Evolutionary conservation across 2,329 filamentous ascomycete species (phyloP), one percentile per base, ranked within the genome.

Genomic region (Annulohypoxylon truncatum): DNA sequence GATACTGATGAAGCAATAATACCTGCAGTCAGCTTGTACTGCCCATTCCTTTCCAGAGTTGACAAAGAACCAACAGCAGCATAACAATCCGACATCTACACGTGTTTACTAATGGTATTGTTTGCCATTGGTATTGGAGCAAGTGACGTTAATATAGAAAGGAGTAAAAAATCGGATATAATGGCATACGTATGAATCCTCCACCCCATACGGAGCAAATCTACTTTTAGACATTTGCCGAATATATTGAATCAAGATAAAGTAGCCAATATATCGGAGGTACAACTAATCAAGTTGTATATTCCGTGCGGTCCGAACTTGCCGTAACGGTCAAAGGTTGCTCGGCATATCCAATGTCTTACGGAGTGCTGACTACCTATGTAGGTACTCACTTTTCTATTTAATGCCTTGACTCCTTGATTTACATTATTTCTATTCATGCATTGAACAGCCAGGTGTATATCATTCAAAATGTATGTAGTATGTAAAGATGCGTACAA

Each of bases 281-380:
- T 59, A 58, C 22, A 55, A 40, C 38, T 57, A 46, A 60, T 26
- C 31, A 57, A 52, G 9, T 44, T 46, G 15, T 13, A 35, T 48
- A 55, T 40, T 64, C 60, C 57, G 48, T 51, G 29, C 48, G 42
- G 60, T 67, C 67, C 67, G 64, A 67, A 69, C 26, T 18, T 64
- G 24, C 62, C 61, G 61, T 31, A 38, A 38, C 7, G 35, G 15
- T 18, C 35, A 4, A 38, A 13, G 13, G 28, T 40, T 22, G 18
- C 22, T 62, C 59, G 55, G 62, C 63, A 66, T 40, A 59, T 44
- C 31, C 52, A 20, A 44, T 60, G 24, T 47, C 29, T 59, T 20
- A 42, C 10, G 15, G 24, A 63, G 18, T 47, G 24, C 29, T 46
- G 22, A 57, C 10, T 18, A 35, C n/a, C n/a, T n/a, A n/a, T n/a